Base-by-base conservation (phyloP, 2,329 filamentous ascomycete genomes). In the Conoideocrella luteorostrata region DNA sequence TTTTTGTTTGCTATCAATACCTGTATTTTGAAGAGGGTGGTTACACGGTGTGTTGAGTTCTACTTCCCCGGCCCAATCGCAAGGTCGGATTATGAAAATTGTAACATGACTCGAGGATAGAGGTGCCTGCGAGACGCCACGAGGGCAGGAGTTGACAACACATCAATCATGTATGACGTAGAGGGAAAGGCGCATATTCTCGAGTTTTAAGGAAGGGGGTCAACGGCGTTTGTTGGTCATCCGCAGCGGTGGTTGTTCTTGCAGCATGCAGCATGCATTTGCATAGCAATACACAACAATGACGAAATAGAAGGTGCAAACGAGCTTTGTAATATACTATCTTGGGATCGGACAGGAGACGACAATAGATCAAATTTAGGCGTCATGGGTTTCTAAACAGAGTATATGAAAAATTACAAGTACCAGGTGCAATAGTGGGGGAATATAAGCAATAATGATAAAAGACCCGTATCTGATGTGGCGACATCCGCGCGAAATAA, bases 301-400 rank as follows among this genome's bases (percentile, higher is more conserved):
- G 24, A 38, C 41, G n/a, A 38, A 32, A 12, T 11, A 11, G 26
- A 32, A n/a, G 17, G 13, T 26, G 18, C 41, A 43, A 24, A 26
- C 30, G 12, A 3, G 2, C 23, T 37, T 4, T 29, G 33, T 33
- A 43, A 32, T 37, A 42, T 42, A 43, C 38, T 34, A 13, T 21
- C 37, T 44, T 39, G 22, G 20, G 28, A 44, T 39, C 39, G 26
- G 26, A 32, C 38, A 44, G 28, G 21, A 39, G 28, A 34, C 35
- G n/a, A 35, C 28, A 34, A 22, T 34, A n/a, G 42, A 22, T 36
- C 26, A 17, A 32, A 21, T 15, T 26, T 28, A n/a, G 24, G 29
- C 17, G 35, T 34, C 24, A 32, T 37, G 41, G 21, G 24, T 33
- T 44, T 44, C 41, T 44, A 44, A 15, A 38, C 34, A 18, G 11